Evolutionary conservation across 768 basidiomycete genomes (phyloP).

Genomic region (Stropharia rugosoannulata): DNA sequence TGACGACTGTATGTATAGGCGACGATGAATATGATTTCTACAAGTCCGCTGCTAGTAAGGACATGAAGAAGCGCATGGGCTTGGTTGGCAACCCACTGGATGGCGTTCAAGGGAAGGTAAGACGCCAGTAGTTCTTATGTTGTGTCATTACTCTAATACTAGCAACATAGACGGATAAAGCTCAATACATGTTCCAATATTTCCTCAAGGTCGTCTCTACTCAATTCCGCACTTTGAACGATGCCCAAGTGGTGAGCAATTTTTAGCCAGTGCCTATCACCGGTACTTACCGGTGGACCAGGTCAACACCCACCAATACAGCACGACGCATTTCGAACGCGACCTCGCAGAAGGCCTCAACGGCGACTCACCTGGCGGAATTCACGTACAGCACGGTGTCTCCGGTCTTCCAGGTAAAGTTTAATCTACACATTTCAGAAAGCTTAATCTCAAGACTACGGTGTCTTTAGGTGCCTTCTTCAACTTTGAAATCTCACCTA

Average conservation of each 20-base stretch:
- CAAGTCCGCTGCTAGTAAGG: conserved; percentile 59
- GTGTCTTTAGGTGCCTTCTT: conserved; percentile 67
- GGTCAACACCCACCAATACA: conserved; percentile 93
- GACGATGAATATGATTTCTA: conserved; percentile 78
- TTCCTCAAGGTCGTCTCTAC: conserved; percentile 99
- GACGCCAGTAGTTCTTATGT: background rate
- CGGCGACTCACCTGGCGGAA: conserved; percentile 58
- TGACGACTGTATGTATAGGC: conserved; percentile 29
- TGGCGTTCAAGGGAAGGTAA: conserved; percentile 20
- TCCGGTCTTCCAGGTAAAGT: conserved; percentile 63
- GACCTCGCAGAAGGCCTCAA: conserved; percentile 67
- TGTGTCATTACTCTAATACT: background rate
- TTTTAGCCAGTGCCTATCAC: background rate
- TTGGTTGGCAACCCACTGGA: conserved; percentile 80
- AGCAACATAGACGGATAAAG: conserved; percentile 58
- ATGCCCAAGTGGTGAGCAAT: conserved; percentile 61
- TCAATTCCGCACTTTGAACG: conserved; percentile 76
- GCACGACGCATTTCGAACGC: conserved; percentile 94
- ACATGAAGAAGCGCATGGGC: conserved; percentile 72
- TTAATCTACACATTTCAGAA: background rate
- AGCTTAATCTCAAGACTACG: background rate
- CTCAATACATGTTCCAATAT: conserved; percentile 97
- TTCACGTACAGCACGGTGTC: conserved; percentile 73
- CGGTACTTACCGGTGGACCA: conserved; percentile 21
- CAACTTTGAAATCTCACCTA: conserved; percentile 97